Evolutionary conservation across 2,329 filamentous ascomycete species (phyloP), one percentile per base, ranked within the genome.

Genomic region (Annulohypoxylon truncatum): DNA sequence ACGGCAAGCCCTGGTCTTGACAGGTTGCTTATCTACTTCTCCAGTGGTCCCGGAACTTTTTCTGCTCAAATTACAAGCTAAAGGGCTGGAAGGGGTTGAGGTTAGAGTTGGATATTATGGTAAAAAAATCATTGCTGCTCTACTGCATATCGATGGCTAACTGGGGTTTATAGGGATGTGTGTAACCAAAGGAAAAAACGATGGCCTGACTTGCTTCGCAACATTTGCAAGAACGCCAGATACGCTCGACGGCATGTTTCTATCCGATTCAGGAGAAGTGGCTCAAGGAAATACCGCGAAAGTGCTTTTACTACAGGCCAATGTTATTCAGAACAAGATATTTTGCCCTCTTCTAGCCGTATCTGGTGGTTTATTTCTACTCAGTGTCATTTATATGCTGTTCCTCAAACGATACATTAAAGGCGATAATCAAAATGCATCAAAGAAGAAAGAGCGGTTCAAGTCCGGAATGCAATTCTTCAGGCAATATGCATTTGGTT

Each of bases 251-350:
- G 20, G 9, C 24, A 40, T 42, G 22, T 42, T 53, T 35, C 22
- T 53, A 53, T 8, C 51, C 5, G 9, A 29, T 29, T 28, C 24
- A 12, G 29, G 20, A 12, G 20, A 53, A 13, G 3, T 33, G n/a
- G 18, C 51, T 12, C 20, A 29, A 5, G 22, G 1, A 18, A 22
- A 3, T n/a, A 29, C 26, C 22, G 33, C 28, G 7, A 40, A 53
- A n/a, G n/a, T 6, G 33, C 51, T 53, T 33, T n/a, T 42, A 10
- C 3, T 42, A n/a, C 33, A 53, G 24, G 58, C 50, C 18, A 47
- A 61, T 13, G 12, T 50, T 9, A 54, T 61, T 4, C 58, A 61
- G 12, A 61, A 52, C 22, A 55, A 61, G 12, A 48, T 61, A 20
- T 54, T 61, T 7, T 48, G 54, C 12, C 33, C 57, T 1, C 38